These are phyloP conservation scores for Tuber melanosporum DNA, from an alignment of 495 filamentous ascomycete species.

Conservation along the genomic window DNA sequence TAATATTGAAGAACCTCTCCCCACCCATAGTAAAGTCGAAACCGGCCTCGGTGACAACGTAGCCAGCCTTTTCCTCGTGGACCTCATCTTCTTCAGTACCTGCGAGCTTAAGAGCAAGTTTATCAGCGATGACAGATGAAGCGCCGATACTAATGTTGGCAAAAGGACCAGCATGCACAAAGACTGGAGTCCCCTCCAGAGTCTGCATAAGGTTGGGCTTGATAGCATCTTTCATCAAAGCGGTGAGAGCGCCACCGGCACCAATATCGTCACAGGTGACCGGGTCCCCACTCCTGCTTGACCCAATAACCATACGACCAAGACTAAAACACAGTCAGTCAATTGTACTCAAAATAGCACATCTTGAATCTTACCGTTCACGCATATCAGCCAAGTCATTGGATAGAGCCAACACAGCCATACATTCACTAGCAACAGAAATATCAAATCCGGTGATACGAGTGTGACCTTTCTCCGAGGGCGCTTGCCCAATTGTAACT, in stretches of 20 bases:
- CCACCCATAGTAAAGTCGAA: conserved; percentile 99
- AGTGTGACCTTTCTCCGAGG: conserved; percentile 79
- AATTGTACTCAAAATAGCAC: background rate
- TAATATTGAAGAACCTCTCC: conserved; percentile 99
- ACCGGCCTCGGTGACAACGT: conserved; percentile 94
- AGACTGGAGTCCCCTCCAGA: conserved; percentile 90
- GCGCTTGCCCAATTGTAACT: conserved; percentile 76
- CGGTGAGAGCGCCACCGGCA: conserved; percentile 82
- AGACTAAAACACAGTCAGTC: conserved; percentile 45
- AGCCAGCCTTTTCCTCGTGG: conserved; percentile 74
- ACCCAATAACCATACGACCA: conserved; percentile 93
- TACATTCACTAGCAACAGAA: conserved; percentile 93
- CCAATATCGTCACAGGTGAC: conserved; percentile 95
- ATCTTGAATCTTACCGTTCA: conserved; percentile 52
- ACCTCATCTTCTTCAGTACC: conserved; percentile 95
- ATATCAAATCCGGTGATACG: conserved; percentile 93
- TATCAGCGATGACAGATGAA: conserved; percentile 89
- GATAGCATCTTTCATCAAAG: conserved; percentile 94
- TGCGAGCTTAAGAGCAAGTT: conserved; percentile 87
- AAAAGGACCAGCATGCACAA: conserved; percentile 95
- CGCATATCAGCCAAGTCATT: conserved; percentile 84
- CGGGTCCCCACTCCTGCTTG: conserved; percentile 74
- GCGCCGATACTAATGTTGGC: conserved; percentile 97
- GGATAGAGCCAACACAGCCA: conserved; percentile 94
- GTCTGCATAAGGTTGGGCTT: conserved; percentile 99